Conservation (phyloP, 495 filamentous ascomycete genomes). For the Immersiella caudata region DNA sequence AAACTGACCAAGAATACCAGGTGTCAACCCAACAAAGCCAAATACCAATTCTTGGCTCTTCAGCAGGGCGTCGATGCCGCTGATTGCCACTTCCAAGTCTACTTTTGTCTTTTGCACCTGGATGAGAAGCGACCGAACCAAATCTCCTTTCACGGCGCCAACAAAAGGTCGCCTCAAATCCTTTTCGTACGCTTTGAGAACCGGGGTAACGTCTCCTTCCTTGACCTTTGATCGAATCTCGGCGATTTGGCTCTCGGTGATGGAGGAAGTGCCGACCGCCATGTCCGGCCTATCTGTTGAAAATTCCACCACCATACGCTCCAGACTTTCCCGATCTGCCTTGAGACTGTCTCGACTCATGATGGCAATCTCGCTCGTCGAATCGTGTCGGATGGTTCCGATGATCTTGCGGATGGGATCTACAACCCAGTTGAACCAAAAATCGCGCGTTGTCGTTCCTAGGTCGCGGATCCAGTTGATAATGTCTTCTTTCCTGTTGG, state of each 20-base stretch:
- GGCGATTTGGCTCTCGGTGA: conserved; percentile 63
- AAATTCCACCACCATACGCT: conserved; percentile 98
- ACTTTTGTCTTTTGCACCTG: conserved; percentile 99
- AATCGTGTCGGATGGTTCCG: conserved; percentile 88
- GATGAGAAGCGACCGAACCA: conserved; percentile 89
- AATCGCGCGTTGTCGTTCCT: conserved; percentile 77
- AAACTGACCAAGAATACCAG: conserved; percentile 65
- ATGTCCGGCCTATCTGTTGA: conserved; percentile 71
- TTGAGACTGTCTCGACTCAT: conserved; percentile 90
- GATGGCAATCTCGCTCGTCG: conserved; percentile 87
- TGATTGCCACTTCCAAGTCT: conserved; percentile 92
- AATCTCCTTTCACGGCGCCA: conserved; percentile 78
- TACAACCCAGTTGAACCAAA: conserved; percentile 94
- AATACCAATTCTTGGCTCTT: conserved; percentile 98
- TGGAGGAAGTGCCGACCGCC: conserved; percentile 43
- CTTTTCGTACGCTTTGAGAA: conserved; percentile 85
- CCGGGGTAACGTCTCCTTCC: conserved; percentile 90
- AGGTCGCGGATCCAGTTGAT: conserved; percentile 74
- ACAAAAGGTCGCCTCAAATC: conserved; percentile 78
- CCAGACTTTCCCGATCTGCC: conserved; percentile 86
- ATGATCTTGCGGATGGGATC: conserved; percentile 81
- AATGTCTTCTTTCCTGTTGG: conserved; percentile 72
- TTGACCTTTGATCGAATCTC: conserved; percentile 74
- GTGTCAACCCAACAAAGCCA: conserved; percentile 91
- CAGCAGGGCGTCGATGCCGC: conserved; percentile 87